These are phyloP conservation scores for Beauveria rudraprayagi DNA, from an alignment of 2,329 filamentous ascomycete species.

Conservation along the genomic window DNA sequence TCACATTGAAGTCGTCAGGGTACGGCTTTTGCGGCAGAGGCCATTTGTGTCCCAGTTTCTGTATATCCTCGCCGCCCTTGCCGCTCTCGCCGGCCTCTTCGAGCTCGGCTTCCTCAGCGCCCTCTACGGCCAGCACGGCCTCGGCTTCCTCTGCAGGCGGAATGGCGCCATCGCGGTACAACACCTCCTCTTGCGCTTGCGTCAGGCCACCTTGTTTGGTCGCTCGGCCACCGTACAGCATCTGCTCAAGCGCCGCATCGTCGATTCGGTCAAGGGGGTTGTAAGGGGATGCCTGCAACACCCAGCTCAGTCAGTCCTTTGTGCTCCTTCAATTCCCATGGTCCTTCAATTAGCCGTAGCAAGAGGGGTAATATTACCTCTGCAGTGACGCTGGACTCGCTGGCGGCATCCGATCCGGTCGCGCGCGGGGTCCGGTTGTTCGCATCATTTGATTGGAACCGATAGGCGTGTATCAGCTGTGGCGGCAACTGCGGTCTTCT, in stretches of 20 bases:
- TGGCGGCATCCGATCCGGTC: conserved; percentile 13
- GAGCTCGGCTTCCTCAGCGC: conserved; percentile 13
- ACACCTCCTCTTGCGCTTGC: conserved; percentile 34
- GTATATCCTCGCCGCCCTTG: not conserved
- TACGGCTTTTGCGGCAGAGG: conserved; percentile 61
- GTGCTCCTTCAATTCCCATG: not conserved
- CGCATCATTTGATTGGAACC: conserved; percentile 27
- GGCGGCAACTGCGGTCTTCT: not conserved
- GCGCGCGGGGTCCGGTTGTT: conserved; percentile 19
- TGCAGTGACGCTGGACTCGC: not conserved
- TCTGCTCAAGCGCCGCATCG: conserved; percentile 28
- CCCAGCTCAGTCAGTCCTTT: conserved; percentile 13
- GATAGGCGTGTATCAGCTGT: conserved; percentile 3
- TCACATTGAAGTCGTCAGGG: conserved; percentile 54
- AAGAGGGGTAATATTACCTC: not conserved
- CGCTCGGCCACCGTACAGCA: conserved; percentile 28
- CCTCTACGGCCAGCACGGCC: conserved; percentile 19
- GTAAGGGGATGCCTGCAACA: conserved; percentile 3
- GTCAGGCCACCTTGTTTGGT: conserved; percentile 28
- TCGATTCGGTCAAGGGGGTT: conserved; percentile 22
- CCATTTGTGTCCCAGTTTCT: conserved; percentile 64
- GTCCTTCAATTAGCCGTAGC: not conserved
- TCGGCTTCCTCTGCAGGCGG: conserved; percentile 27
- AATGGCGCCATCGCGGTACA: conserved; percentile 36
- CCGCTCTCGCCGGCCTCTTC: not conserved